Base-by-base conservation (phyloP, 1,139 yeast genomes). In the Pichia sp. region DNA sequence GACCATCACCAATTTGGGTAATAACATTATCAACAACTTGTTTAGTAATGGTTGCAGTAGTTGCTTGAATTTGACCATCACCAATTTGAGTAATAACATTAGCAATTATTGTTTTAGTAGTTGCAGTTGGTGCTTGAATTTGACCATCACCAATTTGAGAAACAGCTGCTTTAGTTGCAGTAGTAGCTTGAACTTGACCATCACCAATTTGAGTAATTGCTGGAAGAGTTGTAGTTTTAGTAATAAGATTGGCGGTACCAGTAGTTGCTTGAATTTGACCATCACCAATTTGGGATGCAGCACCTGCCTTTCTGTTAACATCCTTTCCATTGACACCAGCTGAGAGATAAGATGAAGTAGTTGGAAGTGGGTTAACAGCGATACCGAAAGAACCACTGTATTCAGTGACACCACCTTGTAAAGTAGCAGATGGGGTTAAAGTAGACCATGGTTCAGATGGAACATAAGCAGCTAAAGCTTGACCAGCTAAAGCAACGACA, bases 361-460 rank as follows among this genome's bases (percentile, higher is more conserved):
- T 36, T 26, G 75, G 58, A 48, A 76, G 61, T 58, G 86, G 80
- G 50, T 71, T 68, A 55, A 83, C 79, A 57, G 84, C 86, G 60
- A 84, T 83, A 72, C 92, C 92, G 61, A 84, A 84, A 45, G 76
- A 71, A 47, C 71, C 68, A 33, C 78, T 56, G 70, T 80, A 81
- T 61, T 81, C 81, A 43, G 88, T 81, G 46, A 74, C 54, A 54
- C 82, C 86, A 61, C 83, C 83, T 37, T 78, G 54, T 52, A 77
- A 76, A 40, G 81, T 70, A 39, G 73, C 75, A 43, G 70, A 56
- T 58, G 90, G 89, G 42, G 87, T 82, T 66, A 83, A 73, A 48
- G 88, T 79, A 37, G 87, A 72, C 80, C 86, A 81, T 60, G 90
- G 83, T 58, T 79, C 84, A 52, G 86, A 65, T 65, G 88, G 83